Evolutionary conservation across 305 asterid species (phyloP), one percentile per base, ranked within the genome.

Genomic region (Solanum hybrid): DNA sequence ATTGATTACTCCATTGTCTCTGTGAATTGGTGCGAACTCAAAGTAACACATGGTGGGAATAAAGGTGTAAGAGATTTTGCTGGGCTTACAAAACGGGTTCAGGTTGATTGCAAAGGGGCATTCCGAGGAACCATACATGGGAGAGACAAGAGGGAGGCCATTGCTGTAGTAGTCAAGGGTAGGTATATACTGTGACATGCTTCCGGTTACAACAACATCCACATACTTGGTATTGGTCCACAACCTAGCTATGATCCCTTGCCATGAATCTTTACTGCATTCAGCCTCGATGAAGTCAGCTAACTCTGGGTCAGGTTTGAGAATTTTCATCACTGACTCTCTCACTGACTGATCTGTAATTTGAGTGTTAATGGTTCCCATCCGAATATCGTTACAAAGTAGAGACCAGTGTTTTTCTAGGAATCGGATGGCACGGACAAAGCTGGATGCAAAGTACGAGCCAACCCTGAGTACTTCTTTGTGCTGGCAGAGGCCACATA

Each of bases 21-120:
- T 7, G 42, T 86, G 78, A 31, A 90, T 86, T 24, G 92, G 94
- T 78, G 87, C 36, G 90, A 93, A 91, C 89, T 93, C 94, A 60
- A 93, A 93, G 29, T 91, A 93, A 38, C 91, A 92, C 93, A 93
- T 91, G 86, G 92, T 93, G 32, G 94, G 94, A 85, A 93, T 93
- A 80, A 93, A 77, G 8, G 94, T 91, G 85, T 91, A 91, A 6
- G 93, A 88, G 36, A 93, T 89, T 40, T 91, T 91, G 8, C 88
- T 89, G n/a, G 92, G 93, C 56, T 91, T 90, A 26, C 91, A 87
- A 78, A 93, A 90, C 15, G 94, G 94, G 87, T 90, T 91, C 15
- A 93, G 24, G 75, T 93, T 93, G 90, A 93, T 89, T 22, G 92
- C 94, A 85, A 87, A 91, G 42, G 6, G 32, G 84, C 93, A 88